phyloP scores from a whole-genome alignment of 306 rosid species.

The Heteromeles arbutifolia region DNA sequence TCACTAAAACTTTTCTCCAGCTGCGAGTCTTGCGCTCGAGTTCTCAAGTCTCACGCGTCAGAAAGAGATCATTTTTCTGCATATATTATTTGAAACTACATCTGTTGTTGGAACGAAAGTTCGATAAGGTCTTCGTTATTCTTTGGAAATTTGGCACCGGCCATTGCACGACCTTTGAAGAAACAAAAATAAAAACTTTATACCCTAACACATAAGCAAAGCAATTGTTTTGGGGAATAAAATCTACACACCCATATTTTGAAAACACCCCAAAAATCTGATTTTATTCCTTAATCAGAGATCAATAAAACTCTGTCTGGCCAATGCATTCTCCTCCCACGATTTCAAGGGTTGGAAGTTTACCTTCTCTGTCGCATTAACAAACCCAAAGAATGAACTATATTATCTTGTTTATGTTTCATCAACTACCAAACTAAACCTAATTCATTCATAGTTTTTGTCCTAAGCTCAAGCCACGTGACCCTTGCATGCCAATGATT shows the following conservation, averaged over 20 bases:
- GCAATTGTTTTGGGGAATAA: slow-evolving; percentile 19
- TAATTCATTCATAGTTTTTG: not conserved
- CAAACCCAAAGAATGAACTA: not conserved
- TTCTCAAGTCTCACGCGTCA: slow-evolving; percentile 39
- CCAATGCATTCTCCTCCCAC: slow-evolving; percentile 11
- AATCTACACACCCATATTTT: slow-evolving; percentile 27
- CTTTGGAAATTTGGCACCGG: slow-evolving; percentile 35
- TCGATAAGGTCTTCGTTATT: slow-evolving; percentile 29
- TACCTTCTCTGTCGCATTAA: not conserved
- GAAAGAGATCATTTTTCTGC: not conserved
- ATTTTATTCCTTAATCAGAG: slow-evolving; percentile 42
- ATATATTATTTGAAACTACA: not conserved
- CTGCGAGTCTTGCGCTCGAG: slow-evolving; percentile 21
- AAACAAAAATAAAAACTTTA: slow-evolving; percentile 3
- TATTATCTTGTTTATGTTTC: not conserved
- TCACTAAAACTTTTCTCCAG: not conserved
- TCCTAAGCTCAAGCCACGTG: not conserved
- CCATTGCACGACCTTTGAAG: slow-evolving; percentile 75
- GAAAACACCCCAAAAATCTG: slow-evolving; percentile 24
- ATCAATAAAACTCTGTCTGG: slow-evolving; percentile 10
- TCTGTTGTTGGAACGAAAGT: slow-evolving; percentile 21
- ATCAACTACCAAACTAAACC: not conserved
- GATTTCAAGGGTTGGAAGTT: slow-evolving; percentile 12
- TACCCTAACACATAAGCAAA: slow-evolving; percentile 2
- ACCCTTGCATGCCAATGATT: not conserved